A percentile compares a stretch with the other conserved stretches of the same genome.
These are phyloP conservation scores for Pichia kudriavzevii DNA, from an alignment of 1,139 yeast species.

Conservation along the genomic window DNA sequence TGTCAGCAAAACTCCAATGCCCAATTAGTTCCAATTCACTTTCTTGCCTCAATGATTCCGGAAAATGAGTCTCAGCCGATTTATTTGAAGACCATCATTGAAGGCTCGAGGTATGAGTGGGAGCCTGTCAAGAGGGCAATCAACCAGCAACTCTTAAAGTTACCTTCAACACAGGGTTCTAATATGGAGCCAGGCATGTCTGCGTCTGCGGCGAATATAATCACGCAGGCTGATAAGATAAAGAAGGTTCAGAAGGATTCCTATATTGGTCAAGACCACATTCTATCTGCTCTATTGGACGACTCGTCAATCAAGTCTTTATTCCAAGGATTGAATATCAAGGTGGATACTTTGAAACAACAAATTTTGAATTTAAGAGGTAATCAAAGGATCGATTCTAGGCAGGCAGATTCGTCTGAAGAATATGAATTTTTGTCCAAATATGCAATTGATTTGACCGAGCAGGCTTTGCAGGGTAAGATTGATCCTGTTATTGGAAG, in stretches of 20 bases:
- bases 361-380: constrained; percentile 88
- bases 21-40: constrained; percentile 77
- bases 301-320: constrained; percentile 64
- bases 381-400: constrained; percentile 81
- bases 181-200: constrained; percentile 27
- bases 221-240: constrained; percentile 42
- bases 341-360: constrained; percentile 62
- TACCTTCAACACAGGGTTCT: constrained; percentile 85
- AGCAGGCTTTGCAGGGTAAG: constrained; percentile 84
- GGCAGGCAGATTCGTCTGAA: constrained; percentile 87
- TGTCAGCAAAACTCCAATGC: constrained; percentile 82
- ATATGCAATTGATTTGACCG: constrained; percentile 90
- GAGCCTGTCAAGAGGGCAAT: constrained; percentile 69
- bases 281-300: constrained; percentile 75
- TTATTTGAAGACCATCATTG: constrained; percentile 77
- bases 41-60: constrained; percentile 87
- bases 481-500: constrained; percentile 98
- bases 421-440: constrained; percentile 78
- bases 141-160: constrained; percentile 70
- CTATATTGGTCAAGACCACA: constrained; percentile 90
- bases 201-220: constrained; percentile 25
- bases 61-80: constrained; percentile 43
- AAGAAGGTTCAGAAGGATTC: constrained; percentile 85
- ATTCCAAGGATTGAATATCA: constrained; percentile 68
- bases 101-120: constrained; percentile 88